A percentile compares a stretch with the other conserved stretches of the same genome.
Evolutionary conservation across 768 basidiomycete species (phyloP).

Genomic region (Suillus discolor): DNA sequence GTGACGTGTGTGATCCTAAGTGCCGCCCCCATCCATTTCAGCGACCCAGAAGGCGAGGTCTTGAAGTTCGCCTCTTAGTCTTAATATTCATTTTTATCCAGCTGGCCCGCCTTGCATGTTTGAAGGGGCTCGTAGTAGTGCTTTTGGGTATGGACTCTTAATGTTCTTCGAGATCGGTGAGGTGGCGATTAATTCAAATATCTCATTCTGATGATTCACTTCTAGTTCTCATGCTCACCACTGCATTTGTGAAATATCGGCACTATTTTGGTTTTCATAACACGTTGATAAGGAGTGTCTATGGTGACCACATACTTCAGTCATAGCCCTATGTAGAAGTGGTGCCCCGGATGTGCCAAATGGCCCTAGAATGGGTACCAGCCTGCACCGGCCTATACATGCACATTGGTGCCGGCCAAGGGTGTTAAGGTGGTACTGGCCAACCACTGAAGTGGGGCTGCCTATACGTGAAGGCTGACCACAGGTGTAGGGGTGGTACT

Average conservation of each 20-base stretch:
- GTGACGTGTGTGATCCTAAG: not conserved
- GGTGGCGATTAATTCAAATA: not conserved
- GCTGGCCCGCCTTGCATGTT: not conserved
- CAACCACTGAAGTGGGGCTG: no score
- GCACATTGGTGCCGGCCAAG: no score
- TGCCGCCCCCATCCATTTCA: not conserved
- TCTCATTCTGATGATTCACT: not conserved
- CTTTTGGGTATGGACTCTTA: slow-evolving; percentile 4
- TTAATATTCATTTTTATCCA: not conserved
- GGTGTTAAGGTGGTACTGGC: no score
- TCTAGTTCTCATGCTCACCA: slow-evolving; percentile 3
- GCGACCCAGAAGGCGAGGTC: not conserved
- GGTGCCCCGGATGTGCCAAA: no score
- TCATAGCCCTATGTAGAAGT: no score
- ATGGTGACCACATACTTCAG: no score
- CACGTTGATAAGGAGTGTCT: not conserved
- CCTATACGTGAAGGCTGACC: no score
- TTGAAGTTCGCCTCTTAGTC: not conserved
- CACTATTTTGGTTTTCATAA: not conserved
- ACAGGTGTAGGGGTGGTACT: no score
- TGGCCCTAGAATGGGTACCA: no score
- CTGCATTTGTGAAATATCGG: not conserved
- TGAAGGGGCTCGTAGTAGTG: not conserved
- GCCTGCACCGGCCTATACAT: no score
- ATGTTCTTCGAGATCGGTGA: slow-evolving; percentile 9